phyloP scores from a whole-genome alignment of 1,284 basidiomycete species.

The Athelia psychrophila region DNA sequence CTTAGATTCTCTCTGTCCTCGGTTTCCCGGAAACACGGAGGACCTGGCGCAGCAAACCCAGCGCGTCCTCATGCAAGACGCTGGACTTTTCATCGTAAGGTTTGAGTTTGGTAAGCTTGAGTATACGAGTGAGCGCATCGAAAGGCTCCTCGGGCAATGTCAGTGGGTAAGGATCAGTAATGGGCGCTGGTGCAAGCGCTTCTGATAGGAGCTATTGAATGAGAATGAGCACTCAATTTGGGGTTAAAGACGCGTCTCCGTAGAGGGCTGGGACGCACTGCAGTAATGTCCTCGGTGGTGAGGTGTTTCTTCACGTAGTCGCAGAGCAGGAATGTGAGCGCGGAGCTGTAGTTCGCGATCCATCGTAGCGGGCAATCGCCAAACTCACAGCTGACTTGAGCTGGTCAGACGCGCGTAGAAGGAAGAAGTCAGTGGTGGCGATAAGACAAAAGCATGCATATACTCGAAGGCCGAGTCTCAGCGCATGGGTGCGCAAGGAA shows the following conservation, averaged over 20 bases:
- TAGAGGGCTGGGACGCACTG: conserved; percentile 31
- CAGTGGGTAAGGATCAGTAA: conserved; percentile 47
- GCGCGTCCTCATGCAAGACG: conserved; percentile 29
- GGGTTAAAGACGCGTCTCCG: neutral
- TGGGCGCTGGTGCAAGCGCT: conserved; percentile 39
- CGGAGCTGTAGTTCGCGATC: conserved; percentile 24
- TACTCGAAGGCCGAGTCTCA: too few relatives aligned
- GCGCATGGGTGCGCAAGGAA: too few relatives aligned
- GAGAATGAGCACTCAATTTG: conserved; percentile 8
- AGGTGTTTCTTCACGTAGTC: conserved; percentile 53
- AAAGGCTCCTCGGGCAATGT: conserved; percentile 50
- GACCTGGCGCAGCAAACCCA: conserved; percentile 34
- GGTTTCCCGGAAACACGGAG: conserved; percentile 22
- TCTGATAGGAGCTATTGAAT: conserved; percentile 47
- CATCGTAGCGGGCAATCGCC: too few relatives aligned
- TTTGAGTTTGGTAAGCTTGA: conserved; percentile 29
- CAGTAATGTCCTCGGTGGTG: conserved; percentile 48
- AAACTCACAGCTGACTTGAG: too few relatives aligned
- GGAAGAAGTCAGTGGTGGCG: too few relatives aligned
- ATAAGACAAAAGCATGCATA: too few relatives aligned
- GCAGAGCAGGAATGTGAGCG: conserved; percentile 51
- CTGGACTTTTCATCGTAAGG: conserved; percentile 44
- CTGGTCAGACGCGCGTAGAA: too few relatives aligned
- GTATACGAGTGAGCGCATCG: conserved; percentile 31
- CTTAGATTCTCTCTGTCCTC: conserved; percentile 31